Evolutionary conservation across 257 asterid species (phyloP), one percentile per base, ranked within the genome.

Genomic region (Salvia hispanica): DNA sequence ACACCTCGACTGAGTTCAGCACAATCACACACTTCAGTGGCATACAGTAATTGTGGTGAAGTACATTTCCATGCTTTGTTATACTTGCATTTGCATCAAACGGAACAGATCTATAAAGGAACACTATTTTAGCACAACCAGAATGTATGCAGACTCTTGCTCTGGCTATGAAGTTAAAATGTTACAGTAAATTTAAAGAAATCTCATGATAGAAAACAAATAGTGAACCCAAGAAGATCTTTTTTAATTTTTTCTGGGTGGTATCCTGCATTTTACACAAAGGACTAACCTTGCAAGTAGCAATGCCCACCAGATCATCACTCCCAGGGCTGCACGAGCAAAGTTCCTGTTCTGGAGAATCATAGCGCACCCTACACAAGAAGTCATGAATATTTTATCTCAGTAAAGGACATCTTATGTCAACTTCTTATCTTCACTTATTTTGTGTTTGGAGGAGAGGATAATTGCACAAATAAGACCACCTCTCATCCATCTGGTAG

Each of bases 281-380:
- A 58, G 55, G 57, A 82, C 91, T 44, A 77, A 79, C 96, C 86
- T 83, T 70, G 70, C 45, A 57, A 48, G 64, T 45, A 59, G 76
- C 76, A 57, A 52, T 43, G 73, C 79, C 55, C 53, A 65, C 59
- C 21, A 5, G 69, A 59, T 75, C 79, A 54, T 52, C 62, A 43
- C 37, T 72, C 46, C 54, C 37, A 59, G 74, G 69, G 65, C 39
- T 40, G 64, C 95, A 87, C 60, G 89, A 81, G 75, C 96, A 90
- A 62, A 84, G 87, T 64, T 82, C 91, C 75, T 77, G 84, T 69
- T 81, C 84, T 13, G 84, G 83, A 10, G 82, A 82, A 80, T 74
- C 79, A 71, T 74, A 75, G 36, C 62, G 62, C 45, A 72, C 58
- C 82, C 96, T 90, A 87, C 76, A 81, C 15, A 45, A 67, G 47